Conservation (phyloP, 2,329 filamentous ascomycete genomes). For the Endoconidiophora laricicola region DNA sequence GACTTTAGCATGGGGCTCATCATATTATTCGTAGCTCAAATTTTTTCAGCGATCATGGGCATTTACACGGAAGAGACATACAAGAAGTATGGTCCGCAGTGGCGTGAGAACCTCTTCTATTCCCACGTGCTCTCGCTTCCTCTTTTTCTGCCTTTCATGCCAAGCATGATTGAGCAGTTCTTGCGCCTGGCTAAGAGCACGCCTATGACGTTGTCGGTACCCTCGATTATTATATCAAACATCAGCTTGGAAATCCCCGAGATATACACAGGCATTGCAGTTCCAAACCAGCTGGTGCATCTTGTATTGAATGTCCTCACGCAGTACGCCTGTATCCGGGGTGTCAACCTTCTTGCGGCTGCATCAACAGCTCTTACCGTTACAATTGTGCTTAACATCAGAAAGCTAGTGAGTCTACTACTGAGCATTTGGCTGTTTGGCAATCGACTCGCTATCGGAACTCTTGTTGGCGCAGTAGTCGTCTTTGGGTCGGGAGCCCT, state of each 20-base stretch:
- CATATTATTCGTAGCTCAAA: slow-evolving; percentile 74
- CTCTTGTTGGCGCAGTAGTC: slow-evolving; percentile 62
- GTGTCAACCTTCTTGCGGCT: slow-evolving; percentile 84
- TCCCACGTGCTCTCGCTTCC: slow-evolving; percentile 62
- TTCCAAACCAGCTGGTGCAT: slow-evolving; percentile 56
- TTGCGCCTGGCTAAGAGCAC: slow-evolving; percentile 43
- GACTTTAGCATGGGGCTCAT: slow-evolving; percentile 48
- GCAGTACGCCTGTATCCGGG: slow-evolving; percentile 87
- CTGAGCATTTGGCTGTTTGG: slow-evolving; percentile 91
- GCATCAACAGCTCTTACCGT: slow-evolving; percentile 84
- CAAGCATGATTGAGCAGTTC: slow-evolving; percentile 48
- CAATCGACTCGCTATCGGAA: slow-evolving; percentile 60
- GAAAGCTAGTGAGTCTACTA: slow-evolving; percentile 81
- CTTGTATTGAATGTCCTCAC: slow-evolving; percentile 67
- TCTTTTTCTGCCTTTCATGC: slow-evolving; percentile 57
- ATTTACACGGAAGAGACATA: slow-evolving; percentile 90
- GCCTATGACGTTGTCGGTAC: slow-evolving; percentile 26
- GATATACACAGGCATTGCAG: not conserved
- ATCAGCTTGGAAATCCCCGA: not conserved
- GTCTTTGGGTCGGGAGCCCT: slow-evolving; percentile 85
- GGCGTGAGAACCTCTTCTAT: slow-evolving; percentile 95
- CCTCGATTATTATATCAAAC: slow-evolving; percentile 1
- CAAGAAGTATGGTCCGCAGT: slow-evolving; percentile 67
- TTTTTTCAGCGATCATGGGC: slow-evolving; percentile 86
- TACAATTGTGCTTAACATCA: slow-evolving; percentile 87